Conservation (phyloP, 176 grass and related monocot genomes). For the Poa annua region DNA sequence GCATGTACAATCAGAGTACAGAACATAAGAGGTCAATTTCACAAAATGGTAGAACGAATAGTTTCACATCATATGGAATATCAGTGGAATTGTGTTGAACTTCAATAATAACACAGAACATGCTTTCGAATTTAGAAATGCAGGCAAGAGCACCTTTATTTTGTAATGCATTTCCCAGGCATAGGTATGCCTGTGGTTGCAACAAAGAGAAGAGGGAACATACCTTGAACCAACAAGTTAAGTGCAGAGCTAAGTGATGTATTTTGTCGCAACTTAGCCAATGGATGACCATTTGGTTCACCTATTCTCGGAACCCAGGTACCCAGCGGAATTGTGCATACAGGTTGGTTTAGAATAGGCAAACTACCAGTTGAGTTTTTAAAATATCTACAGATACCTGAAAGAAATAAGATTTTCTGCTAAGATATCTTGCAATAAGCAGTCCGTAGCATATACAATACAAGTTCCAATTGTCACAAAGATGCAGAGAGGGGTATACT, state of each 20-base stretch:
- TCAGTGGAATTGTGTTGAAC: background rate
- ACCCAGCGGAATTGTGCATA: conserved; percentile 85
- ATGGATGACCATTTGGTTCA: conserved; percentile 70
- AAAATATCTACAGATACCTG: conserved; percentile 98
- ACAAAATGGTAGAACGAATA: conserved; percentile 2
- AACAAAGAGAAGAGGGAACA: conserved; percentile 26
- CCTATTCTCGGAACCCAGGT: conserved; percentile 90
- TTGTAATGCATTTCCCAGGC: conserved; percentile 23
- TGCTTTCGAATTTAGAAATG: background rate
- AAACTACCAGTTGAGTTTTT: conserved; percentile 84
- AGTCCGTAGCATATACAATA: background rate
- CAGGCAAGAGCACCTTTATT: conserved; percentile 30
- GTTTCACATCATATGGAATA: background rate
- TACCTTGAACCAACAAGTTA: conserved; percentile 92
- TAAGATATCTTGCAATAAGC: conserved; percentile 16
- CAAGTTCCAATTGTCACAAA: background rate
- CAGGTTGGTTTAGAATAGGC: conserved; percentile 82
- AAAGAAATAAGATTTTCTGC: background rate
- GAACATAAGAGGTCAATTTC: conserved; percentile 15
- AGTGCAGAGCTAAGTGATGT: conserved; percentile 83
- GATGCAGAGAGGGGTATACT: conserved; percentile 1
- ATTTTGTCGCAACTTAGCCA: conserved; percentile 72
- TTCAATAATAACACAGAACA: conserved; percentile 4
- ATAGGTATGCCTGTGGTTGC: background rate
- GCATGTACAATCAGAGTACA: conserved; percentile 34